These are phyloP conservation scores for Psilocybe sp. DNA, from an alignment of 768 basidiomycete genomes.

Conservation along the genomic window DNA sequence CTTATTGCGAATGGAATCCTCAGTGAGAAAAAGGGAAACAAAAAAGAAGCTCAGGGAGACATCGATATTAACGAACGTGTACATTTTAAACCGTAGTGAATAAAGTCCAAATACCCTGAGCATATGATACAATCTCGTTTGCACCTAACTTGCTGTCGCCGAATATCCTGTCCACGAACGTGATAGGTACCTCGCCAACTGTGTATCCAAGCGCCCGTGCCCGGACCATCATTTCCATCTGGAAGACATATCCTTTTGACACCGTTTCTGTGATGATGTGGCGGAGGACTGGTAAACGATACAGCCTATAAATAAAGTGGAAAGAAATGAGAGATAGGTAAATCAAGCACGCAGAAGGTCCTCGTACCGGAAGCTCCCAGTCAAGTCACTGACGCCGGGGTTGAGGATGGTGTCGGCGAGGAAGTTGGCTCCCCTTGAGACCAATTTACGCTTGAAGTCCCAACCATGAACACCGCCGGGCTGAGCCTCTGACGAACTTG, in stretches of 20 bases:
- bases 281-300: slow-evolving; percentile 70
- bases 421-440: slow-evolving; percentile 88
- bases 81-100: slow-evolving; percentile 63
- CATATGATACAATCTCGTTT: slow-evolving; percentile 84
- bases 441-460: slow-evolving; percentile 87
- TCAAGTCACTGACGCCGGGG: slow-evolving; percentile 87
- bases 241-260: slow-evolving; percentile 92
- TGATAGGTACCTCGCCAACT: slow-evolving; percentile 90
- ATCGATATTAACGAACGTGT: slow-evolving; percentile 7
- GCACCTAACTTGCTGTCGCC: slow-evolving; percentile 92
- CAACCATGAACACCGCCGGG: slow-evolving; percentile 91
- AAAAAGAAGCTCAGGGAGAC: not conserved
- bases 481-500: slow-evolving; percentile 50
- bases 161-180: slow-evolving; percentile 91
- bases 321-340: not conserved
- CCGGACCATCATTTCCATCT: slow-evolving; percentile 98
- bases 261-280: slow-evolving; percentile 83
- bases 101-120: slow-evolving; percentile 79
- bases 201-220: slow-evolving; percentile 81
- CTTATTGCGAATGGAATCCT: too few species aligned
- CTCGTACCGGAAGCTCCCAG: slow-evolving; percentile 82
- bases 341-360: not conserved
- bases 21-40: not conserved
- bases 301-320: slow-evolving; percentile 47
- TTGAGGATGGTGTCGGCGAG: slow-evolving; percentile 81